These are phyloP conservation scores for Blastobotrys arbuscula DNA, from an alignment of 1,139 yeast genomes.

Conservation along the genomic window DNA sequence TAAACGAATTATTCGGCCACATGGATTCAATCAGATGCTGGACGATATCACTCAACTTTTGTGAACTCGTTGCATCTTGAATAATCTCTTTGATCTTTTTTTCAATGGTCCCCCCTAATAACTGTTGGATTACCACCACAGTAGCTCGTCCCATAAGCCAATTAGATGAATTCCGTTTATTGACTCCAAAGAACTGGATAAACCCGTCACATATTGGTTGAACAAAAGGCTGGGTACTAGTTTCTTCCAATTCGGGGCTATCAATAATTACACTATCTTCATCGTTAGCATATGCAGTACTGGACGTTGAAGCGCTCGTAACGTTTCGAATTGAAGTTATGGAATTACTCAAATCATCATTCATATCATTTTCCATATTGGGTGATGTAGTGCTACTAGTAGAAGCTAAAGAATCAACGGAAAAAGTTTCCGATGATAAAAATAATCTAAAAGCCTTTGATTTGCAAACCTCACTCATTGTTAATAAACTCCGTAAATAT, in stretches of 20 bases:
- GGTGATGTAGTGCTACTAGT: constrained; percentile 1
- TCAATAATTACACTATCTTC: no score
- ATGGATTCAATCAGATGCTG: constrained; percentile 42
- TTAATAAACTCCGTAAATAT: constrained; percentile 54
- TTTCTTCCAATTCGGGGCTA: background rate
- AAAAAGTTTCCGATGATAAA: constrained; percentile 65
- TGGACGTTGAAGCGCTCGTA: background rate
- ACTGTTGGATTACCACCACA: constrained; percentile 72
- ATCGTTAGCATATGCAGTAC: no score
- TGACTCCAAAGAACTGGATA: constrained; percentile 62
- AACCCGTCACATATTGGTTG: constrained; percentile 79
- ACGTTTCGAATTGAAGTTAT: background rate
- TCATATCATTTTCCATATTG: background rate
- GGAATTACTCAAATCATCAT: constrained; percentile 1
- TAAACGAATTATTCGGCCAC: constrained; percentile 56
- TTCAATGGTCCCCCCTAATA: constrained; percentile 85
- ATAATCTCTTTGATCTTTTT: constrained; percentile 54
- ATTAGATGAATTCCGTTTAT: constrained; percentile 38
- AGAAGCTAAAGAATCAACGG: constrained; percentile 20
- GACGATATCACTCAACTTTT: constrained; percentile 45
- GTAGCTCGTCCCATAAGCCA: constrained; percentile 88
- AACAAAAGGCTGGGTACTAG: constrained; percentile 51
- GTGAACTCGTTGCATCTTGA: constrained; percentile 42
- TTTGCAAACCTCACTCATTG: constrained; percentile 64
- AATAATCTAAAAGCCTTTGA: constrained; percentile 69